A percentile compares a stretch with the other conserved stretches of the same genome.
These are phyloP conservation scores for Patellaria atrata DNA, from an alignment of 495 filamentous ascomycete genomes.

Conservation along the genomic window DNA sequence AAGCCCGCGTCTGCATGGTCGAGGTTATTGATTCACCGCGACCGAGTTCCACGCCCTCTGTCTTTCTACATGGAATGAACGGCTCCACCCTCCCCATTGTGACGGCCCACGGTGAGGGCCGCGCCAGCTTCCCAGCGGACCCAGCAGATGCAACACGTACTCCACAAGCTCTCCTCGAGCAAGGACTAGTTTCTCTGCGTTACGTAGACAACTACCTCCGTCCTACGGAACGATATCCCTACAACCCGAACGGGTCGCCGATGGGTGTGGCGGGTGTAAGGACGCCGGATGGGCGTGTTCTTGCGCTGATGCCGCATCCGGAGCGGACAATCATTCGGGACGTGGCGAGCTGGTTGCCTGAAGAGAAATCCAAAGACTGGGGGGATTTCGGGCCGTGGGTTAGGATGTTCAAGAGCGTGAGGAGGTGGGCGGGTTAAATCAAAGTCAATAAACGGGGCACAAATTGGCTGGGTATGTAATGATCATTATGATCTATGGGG, in stretches of 20 bases:
- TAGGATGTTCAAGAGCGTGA: slow-evolving; percentile 32
- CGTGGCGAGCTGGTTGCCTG: slow-evolving; percentile 61
- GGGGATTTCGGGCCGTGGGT: slow-evolving; percentile 82
- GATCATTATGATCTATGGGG: no score
- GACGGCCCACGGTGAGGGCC: slow-evolving; percentile 85
- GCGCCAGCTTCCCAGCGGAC: slow-evolving; percentile 52
- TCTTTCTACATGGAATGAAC: slow-evolving; percentile 89
- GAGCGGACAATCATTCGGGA: slow-evolving; percentile 81
- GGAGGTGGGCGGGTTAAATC: slow-evolving; percentile 66
- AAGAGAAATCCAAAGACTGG: slow-evolving; percentile 50
- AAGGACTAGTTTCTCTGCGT: slow-evolving; percentile 52
- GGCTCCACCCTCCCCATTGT: slow-evolving; percentile 72
- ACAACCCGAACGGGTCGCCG: slow-evolving; percentile 86
- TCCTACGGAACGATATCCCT: slow-evolving; percentile 72
- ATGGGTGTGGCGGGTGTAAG: slow-evolving; percentile 73
- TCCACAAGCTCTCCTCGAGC: slow-evolving; percentile 42
- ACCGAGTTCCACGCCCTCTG: slow-evolving; percentile 36
- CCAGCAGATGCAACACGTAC: slow-evolving; percentile 27
- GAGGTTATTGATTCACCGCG: slow-evolving; percentile 49
- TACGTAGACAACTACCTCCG: slow-evolving; percentile 70
- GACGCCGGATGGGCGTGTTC: slow-evolving; percentile 65
- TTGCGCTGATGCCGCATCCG: slow-evolving; percentile 95
- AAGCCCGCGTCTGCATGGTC: slow-evolving; percentile 82
- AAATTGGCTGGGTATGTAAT: no score
- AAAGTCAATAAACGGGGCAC: no score